Conservation (phyloP, 352 stramenopile species). For the Thraustotheca clavata region DNA sequence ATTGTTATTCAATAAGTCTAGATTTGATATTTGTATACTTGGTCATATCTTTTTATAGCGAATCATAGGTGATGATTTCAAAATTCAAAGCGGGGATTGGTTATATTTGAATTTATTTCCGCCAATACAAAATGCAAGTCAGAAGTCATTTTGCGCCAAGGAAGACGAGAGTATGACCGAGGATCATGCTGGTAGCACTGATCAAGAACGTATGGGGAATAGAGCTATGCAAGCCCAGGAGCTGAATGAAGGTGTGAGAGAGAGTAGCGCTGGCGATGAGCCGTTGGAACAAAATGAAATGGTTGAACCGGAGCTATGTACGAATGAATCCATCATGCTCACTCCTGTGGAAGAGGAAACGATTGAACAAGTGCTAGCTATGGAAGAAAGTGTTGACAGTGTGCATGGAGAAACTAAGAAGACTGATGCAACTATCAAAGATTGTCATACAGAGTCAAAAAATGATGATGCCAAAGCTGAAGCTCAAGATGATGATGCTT, state of each 20-base stretch:
- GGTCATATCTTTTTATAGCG: too few species aligned
- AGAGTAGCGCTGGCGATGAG: background rate
- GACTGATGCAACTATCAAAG: background rate
- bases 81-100: background rate
- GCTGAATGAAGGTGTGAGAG: background rate
- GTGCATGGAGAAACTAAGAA: background rate
- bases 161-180: background rate
- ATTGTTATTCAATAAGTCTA: too few species aligned
- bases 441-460: background rate
- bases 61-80: too few species aligned
- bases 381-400: background rate
- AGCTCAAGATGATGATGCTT: background rate
- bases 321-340: background rate
- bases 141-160: background rate
- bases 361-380: background rate
- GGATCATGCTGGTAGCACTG: background rate
- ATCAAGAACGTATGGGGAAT: too few species aligned
- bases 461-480: background rate
- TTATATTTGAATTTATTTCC: conserved; percentile 5
- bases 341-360: background rate
- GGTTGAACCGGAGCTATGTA: background rate
- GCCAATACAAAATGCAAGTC: background rate
- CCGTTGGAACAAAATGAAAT: background rate
- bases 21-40: too few species aligned
- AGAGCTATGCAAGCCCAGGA: too few species aligned